Evolutionary conservation across 768 basidiomycete genomes (phyloP).

Genomic region (Multifurca ochricompacta): DNA sequence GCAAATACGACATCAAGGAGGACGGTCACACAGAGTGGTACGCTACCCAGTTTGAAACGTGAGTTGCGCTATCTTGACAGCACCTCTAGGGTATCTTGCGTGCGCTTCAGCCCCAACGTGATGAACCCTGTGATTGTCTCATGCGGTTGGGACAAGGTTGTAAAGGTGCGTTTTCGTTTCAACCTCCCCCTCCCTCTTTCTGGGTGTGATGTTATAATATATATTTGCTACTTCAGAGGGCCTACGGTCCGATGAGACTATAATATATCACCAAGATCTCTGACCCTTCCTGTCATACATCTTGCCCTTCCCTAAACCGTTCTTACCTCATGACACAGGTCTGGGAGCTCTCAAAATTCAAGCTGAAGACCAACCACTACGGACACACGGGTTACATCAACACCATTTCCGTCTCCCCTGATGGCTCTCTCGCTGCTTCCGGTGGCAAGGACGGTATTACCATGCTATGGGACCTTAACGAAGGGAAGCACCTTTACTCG

Average conservation of each 20-base stretch:
- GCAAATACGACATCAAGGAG: constrained; percentile 99
- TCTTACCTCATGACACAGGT: constrained; percentile 47
- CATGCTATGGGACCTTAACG: constrained; percentile 99
- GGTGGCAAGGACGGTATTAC: constrained; percentile 99
- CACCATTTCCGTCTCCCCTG: constrained; percentile 96
- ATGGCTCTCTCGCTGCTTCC: constrained; percentile 97
- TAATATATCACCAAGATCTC: constrained; percentile 63
- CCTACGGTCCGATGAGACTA: constrained; percentile 41
- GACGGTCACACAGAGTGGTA: constrained; percentile 96
- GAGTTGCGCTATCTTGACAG: background rate
- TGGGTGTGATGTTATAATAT: constrained; percentile 34
- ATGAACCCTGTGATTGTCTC: constrained; percentile 98
- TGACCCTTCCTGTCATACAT: constrained; percentile 31
- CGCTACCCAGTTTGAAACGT: constrained; percentile 6
- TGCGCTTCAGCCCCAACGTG: constrained; percentile 98
- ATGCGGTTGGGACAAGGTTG: constrained; percentile 99
- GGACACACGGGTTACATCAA: constrained; percentile 99
- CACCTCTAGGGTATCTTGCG: constrained; percentile 84
- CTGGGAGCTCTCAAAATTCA: constrained; percentile 99
- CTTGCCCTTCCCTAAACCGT: background rate
- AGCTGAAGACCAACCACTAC: constrained; percentile 99
- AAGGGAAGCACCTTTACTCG: constrained; percentile 99
- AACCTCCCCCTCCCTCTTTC: background rate
- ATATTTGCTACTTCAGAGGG: constrained; percentile 31
- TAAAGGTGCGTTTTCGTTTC: constrained; percentile 65